These are phyloP conservation scores for Neofusicoccum parvum DNA, from an alignment of 2,329 filamentous ascomycete genomes.

Conservation along the genomic window DNA sequence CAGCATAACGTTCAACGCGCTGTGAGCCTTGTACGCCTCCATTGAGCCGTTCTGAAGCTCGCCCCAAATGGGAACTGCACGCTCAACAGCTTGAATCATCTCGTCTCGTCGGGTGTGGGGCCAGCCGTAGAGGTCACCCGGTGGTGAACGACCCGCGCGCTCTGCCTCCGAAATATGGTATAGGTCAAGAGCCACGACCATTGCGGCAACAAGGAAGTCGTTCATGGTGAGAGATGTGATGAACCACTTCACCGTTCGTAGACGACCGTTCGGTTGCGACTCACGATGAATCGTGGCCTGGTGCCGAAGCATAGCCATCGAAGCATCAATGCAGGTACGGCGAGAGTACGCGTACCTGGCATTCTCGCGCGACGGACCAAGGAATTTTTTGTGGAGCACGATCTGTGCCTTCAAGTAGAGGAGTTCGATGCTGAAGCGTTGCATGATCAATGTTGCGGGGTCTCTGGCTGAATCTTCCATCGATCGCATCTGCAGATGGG, in stretches of 20 bases:
- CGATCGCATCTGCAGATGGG: conserved; percentile 74
- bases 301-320: conserved; percentile 77
- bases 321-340: conserved; percentile 81
- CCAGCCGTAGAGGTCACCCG: conserved; percentile 46
- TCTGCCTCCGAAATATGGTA: conserved; percentile 64
- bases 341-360: conserved; percentile 82
- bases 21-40: conserved; percentile 85
- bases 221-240: conserved; percentile 77
- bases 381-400: conserved; percentile 84
- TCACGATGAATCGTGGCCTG: conserved; percentile 76
- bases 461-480: conserved; percentile 76
- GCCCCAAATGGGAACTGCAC: conserved; percentile 77
- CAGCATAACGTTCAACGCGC: conserved; percentile 81
- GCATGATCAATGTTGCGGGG: conserved; percentile 69
- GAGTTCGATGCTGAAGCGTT: conserved; percentile 80
- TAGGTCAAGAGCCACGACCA: conserved; percentile 80
- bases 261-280: conserved; percentile 68
- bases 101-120: conserved; percentile 60
- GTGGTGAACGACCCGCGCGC: conserved; percentile 37
- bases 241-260: conserved; percentile 76
- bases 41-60: conserved; percentile 75
- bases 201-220: conserved; percentile 84
- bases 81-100: conserved; percentile 76
- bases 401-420: conserved; percentile 88
- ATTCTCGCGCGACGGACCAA: conserved; percentile 76